Evolutionary conservation across 1,284 basidiomycete species (phyloP).

Genomic region (Rhodotorula glutinis): DNA sequence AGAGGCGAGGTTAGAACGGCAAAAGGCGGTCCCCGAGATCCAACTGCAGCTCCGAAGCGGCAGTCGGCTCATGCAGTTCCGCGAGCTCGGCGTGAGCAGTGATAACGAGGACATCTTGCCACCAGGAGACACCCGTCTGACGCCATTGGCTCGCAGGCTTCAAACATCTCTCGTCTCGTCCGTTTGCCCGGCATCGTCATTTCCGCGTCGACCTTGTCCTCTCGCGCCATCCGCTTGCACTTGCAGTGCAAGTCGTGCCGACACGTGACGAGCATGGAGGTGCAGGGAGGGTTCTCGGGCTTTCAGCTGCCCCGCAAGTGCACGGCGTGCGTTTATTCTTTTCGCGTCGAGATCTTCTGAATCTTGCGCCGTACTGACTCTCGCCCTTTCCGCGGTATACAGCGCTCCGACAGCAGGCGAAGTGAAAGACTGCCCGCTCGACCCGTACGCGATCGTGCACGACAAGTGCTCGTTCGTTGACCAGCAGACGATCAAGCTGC

Average conservation of each 20-base stretch:
- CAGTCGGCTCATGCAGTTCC: slow-evolving; percentile 88
- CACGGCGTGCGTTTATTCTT: slow-evolving; percentile 57
- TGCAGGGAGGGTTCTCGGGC: slow-evolving; percentile 80
- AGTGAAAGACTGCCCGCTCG: slow-evolving; percentile 88
- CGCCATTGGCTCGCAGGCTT: slow-evolving; percentile 55
- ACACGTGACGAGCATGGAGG: slow-evolving; percentile 73
- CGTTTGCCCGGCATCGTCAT: slow-evolving; percentile 98
- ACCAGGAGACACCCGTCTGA: background rate
- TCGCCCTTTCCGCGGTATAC: background rate
- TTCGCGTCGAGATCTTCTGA: background rate
- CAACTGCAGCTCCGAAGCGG: slow-evolving; percentile 86
- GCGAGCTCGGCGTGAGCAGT: slow-evolving; percentile 74
- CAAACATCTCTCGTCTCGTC: slow-evolving; percentile 92
- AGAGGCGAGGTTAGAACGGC: slow-evolving; percentile 40
- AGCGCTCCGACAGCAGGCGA: slow-evolving; percentile 58
- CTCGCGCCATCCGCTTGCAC: slow-evolving; percentile 85
- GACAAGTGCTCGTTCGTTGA: slow-evolving; percentile 93
- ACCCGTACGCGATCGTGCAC: slow-evolving; percentile 95
- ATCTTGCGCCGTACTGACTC: background rate
- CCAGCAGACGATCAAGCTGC: slow-evolving; percentile 93
- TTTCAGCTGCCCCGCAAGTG: slow-evolving; percentile 80
- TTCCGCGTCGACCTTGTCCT: slow-evolving; percentile 88
- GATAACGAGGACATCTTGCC: no score
- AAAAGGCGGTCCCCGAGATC: slow-evolving; percentile 72
- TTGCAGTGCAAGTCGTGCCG: slow-evolving; percentile 91